A percentile compares a stretch with the other conserved stretches of the same genome.
Conservation (phyloP, 768 basidiomycete genomes). For the Cystofilobasidium capitatum region DNA sequence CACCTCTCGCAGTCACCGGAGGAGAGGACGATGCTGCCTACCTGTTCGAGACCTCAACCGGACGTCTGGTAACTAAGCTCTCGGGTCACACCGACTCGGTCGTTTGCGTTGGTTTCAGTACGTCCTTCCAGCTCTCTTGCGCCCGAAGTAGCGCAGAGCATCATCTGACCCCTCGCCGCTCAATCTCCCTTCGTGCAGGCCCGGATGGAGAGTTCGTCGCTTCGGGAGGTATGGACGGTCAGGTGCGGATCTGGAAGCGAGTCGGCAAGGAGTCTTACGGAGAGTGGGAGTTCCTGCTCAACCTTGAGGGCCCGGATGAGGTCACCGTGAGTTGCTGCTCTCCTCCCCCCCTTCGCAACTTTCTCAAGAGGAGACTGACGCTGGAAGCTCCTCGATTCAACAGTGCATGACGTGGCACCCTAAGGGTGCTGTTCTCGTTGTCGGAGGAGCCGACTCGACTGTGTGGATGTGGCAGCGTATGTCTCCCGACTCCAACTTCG, state of each 20-base stretch:
- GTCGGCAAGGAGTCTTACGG: slow-evolving; percentile 59
- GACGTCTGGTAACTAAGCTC: slow-evolving; percentile 63
- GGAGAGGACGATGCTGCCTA: slow-evolving; percentile 93
- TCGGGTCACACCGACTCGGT: slow-evolving; percentile 92
- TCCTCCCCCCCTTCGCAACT: not conserved
- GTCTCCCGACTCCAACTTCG: slow-evolving; percentile 34
- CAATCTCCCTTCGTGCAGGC: slow-evolving; percentile 19
- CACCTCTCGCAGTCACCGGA: slow-evolving; percentile 76
- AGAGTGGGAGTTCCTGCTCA: slow-evolving; percentile 89
- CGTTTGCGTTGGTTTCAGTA: slow-evolving; percentile 62
- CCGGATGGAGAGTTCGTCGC: slow-evolving; percentile 83
- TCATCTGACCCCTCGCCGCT: not conserved
- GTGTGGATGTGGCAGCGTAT: slow-evolving; percentile 96
- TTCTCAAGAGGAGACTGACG: not conserved
- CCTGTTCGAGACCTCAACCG: slow-evolving; percentile 78
- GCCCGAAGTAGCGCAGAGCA: not conserved
- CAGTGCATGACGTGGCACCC: slow-evolving; percentile 97
- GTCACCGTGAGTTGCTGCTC: slow-evolving; percentile 59
- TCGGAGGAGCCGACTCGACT: slow-evolving; percentile 84
- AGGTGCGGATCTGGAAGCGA: slow-evolving; percentile 80
- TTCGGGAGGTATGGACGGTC: slow-evolving; percentile 97
- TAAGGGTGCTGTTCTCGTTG: slow-evolving; percentile 74
- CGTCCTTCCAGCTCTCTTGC: slow-evolving; percentile 3
- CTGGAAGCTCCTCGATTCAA: not conserved
- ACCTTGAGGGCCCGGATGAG: slow-evolving; percentile 88